Evolutionary conservation across 176 grass and related monocot species (phyloP).

Genomic region (Cymbopogon citratus): DNA sequence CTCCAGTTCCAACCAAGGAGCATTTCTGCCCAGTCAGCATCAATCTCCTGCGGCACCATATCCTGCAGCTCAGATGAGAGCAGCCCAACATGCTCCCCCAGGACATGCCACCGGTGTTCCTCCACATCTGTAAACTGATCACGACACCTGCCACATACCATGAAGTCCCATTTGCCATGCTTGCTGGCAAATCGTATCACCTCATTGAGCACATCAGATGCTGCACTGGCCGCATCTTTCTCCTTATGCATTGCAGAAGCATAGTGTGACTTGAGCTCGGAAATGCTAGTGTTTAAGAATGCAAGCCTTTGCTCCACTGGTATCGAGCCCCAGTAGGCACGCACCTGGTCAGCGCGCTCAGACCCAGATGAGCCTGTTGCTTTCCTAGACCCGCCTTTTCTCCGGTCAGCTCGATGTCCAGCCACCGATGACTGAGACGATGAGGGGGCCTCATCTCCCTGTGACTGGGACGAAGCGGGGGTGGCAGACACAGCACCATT

Average conservation of each 20-base stretch:
- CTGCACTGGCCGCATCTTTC: conserved; percentile 23
- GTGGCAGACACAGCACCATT: too few relatives aligned
- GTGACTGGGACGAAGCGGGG: background rate
- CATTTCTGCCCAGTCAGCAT: conserved; percentile 59
- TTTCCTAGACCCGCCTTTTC: conserved; percentile 55
- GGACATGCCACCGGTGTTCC: conserved; percentile 36
- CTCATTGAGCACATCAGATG: conserved; percentile 42
- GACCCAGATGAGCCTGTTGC: conserved; percentile 9
- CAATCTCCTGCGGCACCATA: conserved; percentile 59
- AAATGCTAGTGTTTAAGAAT: conserved; percentile 52
- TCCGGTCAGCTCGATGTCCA: conserved; percentile 44
- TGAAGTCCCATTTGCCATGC: conserved; percentile 63
- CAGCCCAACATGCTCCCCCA: conserved; percentile 44
- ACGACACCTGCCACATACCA: conserved; percentile 53
- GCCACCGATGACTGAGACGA: conserved; percentile 32
- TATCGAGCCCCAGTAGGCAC: conserved; percentile 61
- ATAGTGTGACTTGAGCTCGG: conserved; percentile 58
- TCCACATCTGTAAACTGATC: conserved; percentile 42
- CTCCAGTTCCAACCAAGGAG: conserved; percentile 61
- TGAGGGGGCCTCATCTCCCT: conserved; percentile 52
- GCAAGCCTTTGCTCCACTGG: conserved; percentile 32
- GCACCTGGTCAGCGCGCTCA: conserved; percentile 61
- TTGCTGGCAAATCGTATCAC: conserved; percentile 36
- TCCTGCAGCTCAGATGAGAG: conserved; percentile 33
- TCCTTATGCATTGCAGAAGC: conserved; percentile 34